Evolutionary conservation across 176 grass and related monocot species (phyloP), one percentile per base, ranked within the genome.

Genomic region (Triticum urartu): DNA sequence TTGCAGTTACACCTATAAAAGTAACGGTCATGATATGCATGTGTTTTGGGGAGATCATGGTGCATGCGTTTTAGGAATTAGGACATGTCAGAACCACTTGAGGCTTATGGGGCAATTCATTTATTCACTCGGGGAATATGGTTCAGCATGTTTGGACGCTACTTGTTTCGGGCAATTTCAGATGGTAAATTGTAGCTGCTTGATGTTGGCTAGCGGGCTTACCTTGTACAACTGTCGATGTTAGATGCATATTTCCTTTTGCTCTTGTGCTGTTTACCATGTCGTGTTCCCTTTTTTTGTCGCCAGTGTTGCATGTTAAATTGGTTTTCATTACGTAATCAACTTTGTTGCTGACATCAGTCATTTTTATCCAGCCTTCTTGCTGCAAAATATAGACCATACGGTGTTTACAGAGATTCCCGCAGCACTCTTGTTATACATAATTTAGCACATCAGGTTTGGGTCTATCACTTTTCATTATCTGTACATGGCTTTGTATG

Each of bases 381-480:
- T 62, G 93, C 90, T 78, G 87, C 93, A 76, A 98, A 98, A 86
- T 95, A 98, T 90, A 90, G 96, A 78, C 93, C 93, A 83, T 83
- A 90, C 86, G 93, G 96, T 88, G 96, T 98, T 82, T 98, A 95
- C 76, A 95, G 85, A 89, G 93, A 98, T 70, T 87, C 93, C 45
- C 89, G 96, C 50, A 92, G 92, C 79, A 84, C 94, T 82, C 89
- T 95, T 83, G 92, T 98, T 59, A 95, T 98, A 94, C 96, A 98
- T 89, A 98, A 98, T 84, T 76, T 98, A 76, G 88, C 92, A 76
- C 96, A 98, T 92, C 96, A 98, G 96, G 93, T 98, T 88, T 78
- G 77, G 85, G 36, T 25, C 45, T 40, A 81, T 64, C 64, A 83
- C 32, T 80, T 86, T 65, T 35, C 9, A 9, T 36, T 81, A 26